Base-by-base conservation (phyloP, 192 early-diverging fungal genomes). In the Lunasporangiospora selenospora region DNA sequence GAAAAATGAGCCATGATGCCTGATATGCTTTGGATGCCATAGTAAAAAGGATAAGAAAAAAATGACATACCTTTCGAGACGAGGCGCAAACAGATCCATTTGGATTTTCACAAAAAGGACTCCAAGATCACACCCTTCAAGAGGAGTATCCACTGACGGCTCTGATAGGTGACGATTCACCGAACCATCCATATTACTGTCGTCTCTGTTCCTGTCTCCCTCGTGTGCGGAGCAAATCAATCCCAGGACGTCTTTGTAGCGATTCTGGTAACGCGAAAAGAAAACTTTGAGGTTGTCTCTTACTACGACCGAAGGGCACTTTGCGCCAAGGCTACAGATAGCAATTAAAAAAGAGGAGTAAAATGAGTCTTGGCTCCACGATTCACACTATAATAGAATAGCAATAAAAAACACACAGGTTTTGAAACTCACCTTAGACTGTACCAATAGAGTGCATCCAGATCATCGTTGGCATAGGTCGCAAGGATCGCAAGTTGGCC, bases 241-340 rank as follows among this genome's bases (percentile, higher is more conserved):
- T 6, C 46, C 21, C 9, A 73, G 23, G 4, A 73, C 33, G n/a
- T 70, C 50, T 53, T 55, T 53, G 55, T 46, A 41, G 32, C 64
- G 54, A 79, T 80, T 49, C 52, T 69, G 54, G 53, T 75, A 70
- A 55, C 83, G 46, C 15, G 78, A 64, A 31, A 84, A 86, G 39
- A 82, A 86, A 3, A 79, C 69, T 19, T 75, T 70, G 27, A 86
- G 71, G 45, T 86, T 86, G 24, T 84, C 85, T 38, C 62, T 24
- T 1, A 80, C 83, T 38, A 84, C 58, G 6, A 52, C 46, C 1
- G 85, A 80, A 11, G 79, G 82, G 24, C 57, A 66, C 43, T 81
- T 86, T 41, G 80, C 76, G n/a, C 79, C 79, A 30, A 86, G 53
- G 55, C 85, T 85, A 63, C 15, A 38, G n/a, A n/a, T n/a, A n/a